Evolutionary conservation across 2,329 filamentous ascomycete species (phyloP).

Genomic region (Apiospora rasikravindrae): DNA sequence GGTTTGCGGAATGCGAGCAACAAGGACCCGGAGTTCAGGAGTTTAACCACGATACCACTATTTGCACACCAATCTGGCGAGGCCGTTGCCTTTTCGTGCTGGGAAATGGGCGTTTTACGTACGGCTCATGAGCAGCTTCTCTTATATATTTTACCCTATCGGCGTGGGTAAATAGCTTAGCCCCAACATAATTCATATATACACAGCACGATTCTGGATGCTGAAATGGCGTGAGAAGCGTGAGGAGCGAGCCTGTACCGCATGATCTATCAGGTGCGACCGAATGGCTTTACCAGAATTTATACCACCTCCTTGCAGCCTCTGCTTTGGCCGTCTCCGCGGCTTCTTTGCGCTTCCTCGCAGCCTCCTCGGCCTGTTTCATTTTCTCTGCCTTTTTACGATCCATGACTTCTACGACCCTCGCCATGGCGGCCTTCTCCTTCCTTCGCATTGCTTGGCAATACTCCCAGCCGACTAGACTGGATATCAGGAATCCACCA

Average conservation of each 20-base stretch:
- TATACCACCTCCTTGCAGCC: conserved; percentile 56
- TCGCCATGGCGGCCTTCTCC: conserved; percentile 83
- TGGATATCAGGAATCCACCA: conserved; percentile 71
- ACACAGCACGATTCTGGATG: not conserved
- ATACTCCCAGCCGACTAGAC: conserved; percentile 80
- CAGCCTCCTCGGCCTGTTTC: conserved; percentile 46
- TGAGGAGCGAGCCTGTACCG: not conserved
- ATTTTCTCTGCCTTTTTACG: conserved; percentile 70
- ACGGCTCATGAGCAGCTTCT: not conserved
- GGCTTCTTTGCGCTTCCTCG: conserved; percentile 48
- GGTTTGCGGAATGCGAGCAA: not conserved
- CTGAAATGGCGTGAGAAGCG: not conserved
- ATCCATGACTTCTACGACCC: conserved; percentile 82
- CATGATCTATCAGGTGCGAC: not conserved
- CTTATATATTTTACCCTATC: conserved; percentile 28
- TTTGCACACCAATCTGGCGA: not conserved
- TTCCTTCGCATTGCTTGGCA: conserved; percentile 76
- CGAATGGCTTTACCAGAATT: conserved; percentile 53
- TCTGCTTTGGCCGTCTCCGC: conserved; percentile 44
- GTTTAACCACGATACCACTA: conserved; percentile 12
- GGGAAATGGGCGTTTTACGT: not conserved
- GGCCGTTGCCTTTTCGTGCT: not conserved
- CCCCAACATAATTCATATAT: conserved; percentile 16
- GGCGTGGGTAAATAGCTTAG: conserved; percentile 20
- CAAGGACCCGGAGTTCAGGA: conserved; percentile 5